Percentiles rank a stretch among this genome's conserved stretches.
Conservation (phyloP, 306 rosid species). For the Inga leiocalycina region DNA sequence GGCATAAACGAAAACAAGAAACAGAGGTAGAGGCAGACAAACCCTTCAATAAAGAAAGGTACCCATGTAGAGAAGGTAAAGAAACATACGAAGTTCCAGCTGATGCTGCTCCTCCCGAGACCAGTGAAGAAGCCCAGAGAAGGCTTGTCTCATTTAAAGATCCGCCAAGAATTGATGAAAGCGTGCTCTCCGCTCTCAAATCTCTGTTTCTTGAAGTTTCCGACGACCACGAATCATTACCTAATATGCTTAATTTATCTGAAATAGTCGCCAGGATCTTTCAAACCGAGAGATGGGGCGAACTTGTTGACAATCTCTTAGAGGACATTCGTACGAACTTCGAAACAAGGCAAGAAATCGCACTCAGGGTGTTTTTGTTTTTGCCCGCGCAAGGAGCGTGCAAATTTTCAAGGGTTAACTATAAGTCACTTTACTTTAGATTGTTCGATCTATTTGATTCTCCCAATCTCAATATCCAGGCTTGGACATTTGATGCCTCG, state of each 20-base stretch:
- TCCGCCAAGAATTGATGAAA: neutral
- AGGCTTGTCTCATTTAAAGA: neutral
- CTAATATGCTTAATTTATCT: neutral
- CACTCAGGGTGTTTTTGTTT: conserved; percentile 11
- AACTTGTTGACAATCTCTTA: conserved; percentile 23
- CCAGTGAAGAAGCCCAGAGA: neutral
- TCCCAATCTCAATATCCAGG: neutral
- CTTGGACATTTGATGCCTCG: neutral
- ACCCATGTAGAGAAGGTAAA: neutral
- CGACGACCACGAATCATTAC: neutral
- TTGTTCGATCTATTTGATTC: neutral
- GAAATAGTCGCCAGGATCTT: neutral
- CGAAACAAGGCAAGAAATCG: neutral
- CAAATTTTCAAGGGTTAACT: neutral
- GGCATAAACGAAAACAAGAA: neutral
- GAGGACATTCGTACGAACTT: neutral
- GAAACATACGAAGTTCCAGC: neutral
- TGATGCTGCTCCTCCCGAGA: neutral
- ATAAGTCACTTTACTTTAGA: neutral
- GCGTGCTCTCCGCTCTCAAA: neutral
- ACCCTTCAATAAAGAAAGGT: neutral
- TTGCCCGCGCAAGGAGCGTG: neutral
- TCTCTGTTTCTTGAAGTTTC: neutral
- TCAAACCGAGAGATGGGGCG: neutral
- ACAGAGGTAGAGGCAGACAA: neutral